Percentiles rank a stretch among this genome's conserved stretches.
Conservation (phyloP, 768 basidiomycete genomes). For the Holtermannia corniformis region DNA sequence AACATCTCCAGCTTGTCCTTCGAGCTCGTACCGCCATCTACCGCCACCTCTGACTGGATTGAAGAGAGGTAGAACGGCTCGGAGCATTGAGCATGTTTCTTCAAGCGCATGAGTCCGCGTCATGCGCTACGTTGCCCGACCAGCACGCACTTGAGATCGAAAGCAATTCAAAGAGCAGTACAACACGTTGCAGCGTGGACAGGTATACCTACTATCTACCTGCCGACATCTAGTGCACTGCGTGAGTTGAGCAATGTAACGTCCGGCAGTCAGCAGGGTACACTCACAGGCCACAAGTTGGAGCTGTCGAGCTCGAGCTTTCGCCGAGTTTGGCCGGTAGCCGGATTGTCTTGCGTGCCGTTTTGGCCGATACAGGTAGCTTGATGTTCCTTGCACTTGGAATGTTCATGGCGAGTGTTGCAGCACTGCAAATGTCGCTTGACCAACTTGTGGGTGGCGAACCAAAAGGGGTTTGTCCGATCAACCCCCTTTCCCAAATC, state of each 20-base stretch:
- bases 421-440: not conserved
- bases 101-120: not conserved
- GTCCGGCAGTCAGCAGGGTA: not conserved
- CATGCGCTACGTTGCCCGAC: conserved; percentile 5
- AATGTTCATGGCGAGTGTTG: not conserved
- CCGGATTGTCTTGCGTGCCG: not conserved
- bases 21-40: conserved; percentile 35
- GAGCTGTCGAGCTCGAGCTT: not conserved
- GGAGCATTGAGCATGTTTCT: conserved; percentile 33
- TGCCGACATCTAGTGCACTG: conserved; percentile 26
- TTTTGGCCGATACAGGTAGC: not conserved
- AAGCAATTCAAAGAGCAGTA: conserved; percentile 30
- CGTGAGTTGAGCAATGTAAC: no score
- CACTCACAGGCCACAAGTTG: not conserved
- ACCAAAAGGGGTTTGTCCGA: not conserved
- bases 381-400: not conserved
- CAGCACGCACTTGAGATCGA: conserved; percentile 21
- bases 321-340: not conserved
- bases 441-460: not conserved
- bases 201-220: conserved; percentile 29
- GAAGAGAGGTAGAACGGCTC: conserved; percentile 31
- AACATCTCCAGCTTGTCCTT: conserved; percentile 39
- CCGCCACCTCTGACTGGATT: conserved; percentile 30
- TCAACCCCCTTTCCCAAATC: not conserved
- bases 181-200: conserved; percentile 33